phyloP scores from a whole-genome alignment of 2,329 filamentous ascomycete species.

The Fusarium nodosum region DNA sequence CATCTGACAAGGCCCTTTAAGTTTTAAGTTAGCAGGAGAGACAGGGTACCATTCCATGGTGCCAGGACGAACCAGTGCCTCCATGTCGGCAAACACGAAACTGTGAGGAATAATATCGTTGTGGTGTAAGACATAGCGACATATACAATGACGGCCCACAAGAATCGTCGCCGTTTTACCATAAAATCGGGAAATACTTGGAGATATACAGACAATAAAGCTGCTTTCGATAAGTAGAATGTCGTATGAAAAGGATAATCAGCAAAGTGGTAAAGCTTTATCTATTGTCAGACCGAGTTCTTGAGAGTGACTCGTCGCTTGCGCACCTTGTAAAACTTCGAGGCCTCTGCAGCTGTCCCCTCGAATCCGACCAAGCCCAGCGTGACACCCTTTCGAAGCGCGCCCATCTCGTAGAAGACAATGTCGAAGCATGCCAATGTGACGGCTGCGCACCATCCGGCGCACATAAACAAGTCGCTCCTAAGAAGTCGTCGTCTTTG shows the following conservation, averaged over 20 bases:
- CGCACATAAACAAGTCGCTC: conserved; percentile 28
- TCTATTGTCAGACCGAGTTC: rapidly evolving
- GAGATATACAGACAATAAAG: conserved; percentile 22
- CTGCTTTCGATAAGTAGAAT: conserved; percentile 27
- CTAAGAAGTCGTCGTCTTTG: conserved; percentile 18
- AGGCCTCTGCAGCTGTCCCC: conserved; percentile 8
- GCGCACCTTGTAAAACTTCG: conserved; percentile 13
- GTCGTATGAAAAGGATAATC: background rate
- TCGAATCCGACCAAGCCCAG: background rate
- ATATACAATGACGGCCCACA: conserved; percentile 27
- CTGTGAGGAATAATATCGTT: conserved; percentile 3
- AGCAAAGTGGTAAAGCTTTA: background rate
- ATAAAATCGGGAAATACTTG: conserved; percentile 30
- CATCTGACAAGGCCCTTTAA: conserved; percentile 2
- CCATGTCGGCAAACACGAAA: conserved; percentile 5
- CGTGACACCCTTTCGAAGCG: background rate
- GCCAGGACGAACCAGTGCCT: conserved; percentile 17
- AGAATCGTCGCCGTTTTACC: conserved; percentile 22
- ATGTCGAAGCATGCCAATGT: background rate
- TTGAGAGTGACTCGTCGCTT: rapidly evolving
- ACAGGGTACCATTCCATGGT: rapidly evolving
- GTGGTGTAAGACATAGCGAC: background rate
- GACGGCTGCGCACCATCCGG: conserved; percentile 11
- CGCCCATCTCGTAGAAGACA: background rate
- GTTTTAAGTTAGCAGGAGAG: background rate